Evolutionary conservation across 176 grass and related monocot species (phyloP), one percentile per base, ranked within the genome.

Genomic region (Eleusine indica): DNA sequence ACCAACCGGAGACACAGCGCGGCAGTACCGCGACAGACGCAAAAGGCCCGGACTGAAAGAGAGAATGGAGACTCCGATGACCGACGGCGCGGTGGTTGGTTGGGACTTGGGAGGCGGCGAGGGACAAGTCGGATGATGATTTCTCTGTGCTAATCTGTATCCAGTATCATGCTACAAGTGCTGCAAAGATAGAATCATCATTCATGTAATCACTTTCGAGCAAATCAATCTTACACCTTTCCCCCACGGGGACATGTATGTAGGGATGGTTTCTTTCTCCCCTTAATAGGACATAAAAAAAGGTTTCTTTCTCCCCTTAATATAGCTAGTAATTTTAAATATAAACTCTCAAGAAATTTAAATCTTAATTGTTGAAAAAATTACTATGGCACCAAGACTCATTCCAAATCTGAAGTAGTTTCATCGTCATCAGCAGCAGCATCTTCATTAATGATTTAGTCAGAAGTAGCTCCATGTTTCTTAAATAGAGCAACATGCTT

Each of bases 401-500:
- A 89, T 77, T 76, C 66, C 22, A 29, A 72, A 78, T 83, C 51
- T 75, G 76, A 86, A 35, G 51, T 82, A 76, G 11, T 43, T 51
- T 49, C 53, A 6, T 71, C 22, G 12, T 84, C 76, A 84, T 82
- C 77, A 62, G n/a, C 22, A 62, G 3, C 38, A 47, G 17, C 42
- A 3, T 90, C 78, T 65, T 86, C 57, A 4, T 39, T 47, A 35
- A 56, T 75, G 78, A 79, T 82, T 64, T 52, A 80, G 17, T 80
- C 74, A 77, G 80, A 64, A 68, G 25, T 29, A 82, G 70, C 70
- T n/a, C 43, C 69, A 9, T 9, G 58, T n/a, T 87, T 91, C 84
- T 87, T 91, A 74, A 89, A 94, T 77, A 94, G 66, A 29, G 87
- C 78, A 77, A 93, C 88, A 85, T 97, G 78, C 80, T 94, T 91